Evolutionary conservation across 352 stramenopile species (phyloP), one percentile per base, ranked within the genome.

Genomic region (Pythium aquatile): DNA sequence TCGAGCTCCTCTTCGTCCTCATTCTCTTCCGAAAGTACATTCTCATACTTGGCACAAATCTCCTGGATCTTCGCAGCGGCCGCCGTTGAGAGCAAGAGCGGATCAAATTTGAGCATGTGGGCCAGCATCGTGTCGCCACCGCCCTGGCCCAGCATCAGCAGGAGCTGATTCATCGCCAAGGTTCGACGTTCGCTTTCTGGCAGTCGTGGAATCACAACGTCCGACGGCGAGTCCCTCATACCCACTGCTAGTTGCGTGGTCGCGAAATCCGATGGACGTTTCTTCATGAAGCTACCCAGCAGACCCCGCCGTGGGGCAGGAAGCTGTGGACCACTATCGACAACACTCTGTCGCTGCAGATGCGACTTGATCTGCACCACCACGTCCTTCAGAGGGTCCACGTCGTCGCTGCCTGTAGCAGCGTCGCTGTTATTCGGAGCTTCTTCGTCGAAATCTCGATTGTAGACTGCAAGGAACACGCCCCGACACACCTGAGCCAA

Each of bases 51-150:
- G 2, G 44, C 29, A 28, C 75, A 87, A n/a, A 84, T 75, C 8
- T 55, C 72, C 2, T 61, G 61, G 33, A 90, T 85, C 35, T 77
- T 75, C 40, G 62, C 61, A 1, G 66, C 55, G 0, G 75, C 76
- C 2, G 64, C 24, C 1, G 70, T 57, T 10, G 77, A 87, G 3
- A 87, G 72, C 11, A 75, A 54, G 11, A 87, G 44, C 20, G 81
- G 78, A 48, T 90, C 78, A 20, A 90, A 85, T 24, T 76, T 77
- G 5, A 86, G 77, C 76, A 90, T 87, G 20, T 66, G 77, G 29
- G 83, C 75, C 35, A 86, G 54, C 63, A 90, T 71, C 1, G 68
- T 73, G 58, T 76, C 72, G 2, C 80, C 81, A 6, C 66, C 69
- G 11, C 70, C 63, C 2, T 69, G 78, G 9, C 60, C 71, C 3